These are phyloP conservation scores for Gleditsia sinensis DNA, from an alignment of 306 rosid genomes.

Conservation along the genomic window DNA sequence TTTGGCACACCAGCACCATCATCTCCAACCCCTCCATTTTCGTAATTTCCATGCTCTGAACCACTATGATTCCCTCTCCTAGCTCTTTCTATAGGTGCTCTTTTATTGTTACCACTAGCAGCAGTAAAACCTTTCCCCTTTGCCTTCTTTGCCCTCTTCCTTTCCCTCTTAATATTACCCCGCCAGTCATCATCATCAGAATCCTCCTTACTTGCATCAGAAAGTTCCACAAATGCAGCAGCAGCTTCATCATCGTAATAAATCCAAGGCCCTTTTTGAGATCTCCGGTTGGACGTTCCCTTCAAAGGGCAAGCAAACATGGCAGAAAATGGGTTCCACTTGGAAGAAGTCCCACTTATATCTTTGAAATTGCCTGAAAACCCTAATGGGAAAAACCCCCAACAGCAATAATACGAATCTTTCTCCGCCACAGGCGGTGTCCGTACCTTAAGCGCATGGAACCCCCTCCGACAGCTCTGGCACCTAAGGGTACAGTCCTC, in stretches of 20 bases:
- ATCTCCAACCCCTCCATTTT: slow-evolving; percentile 38
- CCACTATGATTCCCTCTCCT: slow-evolving; percentile 44
- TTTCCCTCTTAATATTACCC: slow-evolving; percentile 23
- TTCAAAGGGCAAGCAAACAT: slow-evolving; percentile 63
- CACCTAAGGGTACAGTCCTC: slow-evolving; percentile 83
- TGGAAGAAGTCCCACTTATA: slow-evolving; percentile 33
- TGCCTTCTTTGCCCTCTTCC: slow-evolving; percentile 30
- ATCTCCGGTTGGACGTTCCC: background rate
- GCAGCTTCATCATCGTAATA: slow-evolving; percentile 50
- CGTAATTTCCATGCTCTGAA: slow-evolving; percentile 38
- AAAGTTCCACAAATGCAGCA: slow-evolving; percentile 50
- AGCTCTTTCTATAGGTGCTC: slow-evolving; percentile 40
- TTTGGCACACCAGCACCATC: slow-evolving; percentile 15
- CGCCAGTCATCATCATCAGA: slow-evolving; percentile 63
- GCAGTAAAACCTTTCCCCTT: slow-evolving; percentile 15
- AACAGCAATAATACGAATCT: slow-evolving; percentile 57
- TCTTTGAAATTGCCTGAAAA: slow-evolving; percentile 47
- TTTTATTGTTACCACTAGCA: slow-evolving; percentile 33
- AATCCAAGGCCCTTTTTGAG: slow-evolving; percentile 39
- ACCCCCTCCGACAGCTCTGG: slow-evolving; percentile 78
- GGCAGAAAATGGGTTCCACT: slow-evolving; percentile 80
- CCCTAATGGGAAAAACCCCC: slow-evolving; percentile 84
- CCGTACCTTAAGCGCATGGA: slow-evolving; percentile 60
- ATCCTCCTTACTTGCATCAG: slow-evolving; percentile 62
- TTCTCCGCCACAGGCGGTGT: slow-evolving; percentile 57